A percentile compares a stretch with the other conserved stretches of the same genome.
phyloP scores from a whole-genome alignment of 1,139 yeast genomes.

The Zygosaccharomyces sapae region DNA sequence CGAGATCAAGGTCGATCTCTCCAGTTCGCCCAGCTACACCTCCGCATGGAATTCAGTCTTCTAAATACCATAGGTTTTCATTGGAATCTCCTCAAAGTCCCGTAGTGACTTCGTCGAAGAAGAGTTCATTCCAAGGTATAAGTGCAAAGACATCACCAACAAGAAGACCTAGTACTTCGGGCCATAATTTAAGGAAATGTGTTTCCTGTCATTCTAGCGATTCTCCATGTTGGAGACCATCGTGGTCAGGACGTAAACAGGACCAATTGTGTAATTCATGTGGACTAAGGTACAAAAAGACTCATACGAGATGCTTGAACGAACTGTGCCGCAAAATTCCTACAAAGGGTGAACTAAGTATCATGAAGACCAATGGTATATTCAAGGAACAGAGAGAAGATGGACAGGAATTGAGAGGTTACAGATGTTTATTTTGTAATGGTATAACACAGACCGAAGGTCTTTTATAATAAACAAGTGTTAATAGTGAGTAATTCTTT shows the following conservation, averaged over 20 bases:
- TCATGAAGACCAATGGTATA: slow-evolving; percentile 55
- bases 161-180: slow-evolving; percentile 20
- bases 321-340: slow-evolving; percentile 79
- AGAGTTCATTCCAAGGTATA: slow-evolving; percentile 7
- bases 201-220: slow-evolving; percentile 88
- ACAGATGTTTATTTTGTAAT: slow-evolving; percentile 33
- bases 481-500: background rate
- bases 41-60: slow-evolving; percentile 14
- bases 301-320: slow-evolving; percentile 84
- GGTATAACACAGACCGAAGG: slow-evolving; percentile 27
- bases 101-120: slow-evolving; percentile 9
- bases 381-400: slow-evolving; percentile 15
- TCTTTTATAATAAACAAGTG: slow-evolving; percentile 1
- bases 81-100: slow-evolving; percentile 17
- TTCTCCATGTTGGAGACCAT: slow-evolving; percentile 98
- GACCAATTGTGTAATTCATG: slow-evolving; percentile 97
- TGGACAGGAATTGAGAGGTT: slow-evolving; percentile 22
- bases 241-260: slow-evolving; percentile 76
- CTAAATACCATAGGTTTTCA: slow-evolving; percentile 24
- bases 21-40: slow-evolving; percentile 25
- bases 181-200: slow-evolving; percentile 50
- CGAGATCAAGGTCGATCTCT: slow-evolving; percentile 24
- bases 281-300: slow-evolving; percentile 90
- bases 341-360: slow-evolving; percentile 91
- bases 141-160: slow-evolving; percentile 14